These are phyloP conservation scores for Lasiodiplodia citricola DNA, from an alignment of 2,329 filamentous ascomycete species.

Conservation along the genomic window DNA sequence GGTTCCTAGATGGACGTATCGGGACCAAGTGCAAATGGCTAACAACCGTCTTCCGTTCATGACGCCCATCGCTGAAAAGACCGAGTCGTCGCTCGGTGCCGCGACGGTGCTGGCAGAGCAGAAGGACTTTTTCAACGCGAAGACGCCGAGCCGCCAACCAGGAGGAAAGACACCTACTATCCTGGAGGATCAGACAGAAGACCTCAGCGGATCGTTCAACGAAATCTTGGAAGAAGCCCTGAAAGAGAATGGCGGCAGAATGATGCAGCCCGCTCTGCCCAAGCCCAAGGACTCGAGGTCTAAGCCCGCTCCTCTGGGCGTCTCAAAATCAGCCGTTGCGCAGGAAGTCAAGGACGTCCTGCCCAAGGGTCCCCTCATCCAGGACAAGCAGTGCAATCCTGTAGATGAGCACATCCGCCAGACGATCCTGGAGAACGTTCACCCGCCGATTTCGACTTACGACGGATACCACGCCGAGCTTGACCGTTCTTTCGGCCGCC, in stretches of 20 bases:
- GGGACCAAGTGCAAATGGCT: constrained; percentile 77
- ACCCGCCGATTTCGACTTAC: constrained; percentile 76
- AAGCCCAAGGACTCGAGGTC: constrained; percentile 36
- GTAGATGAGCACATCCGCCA: constrained; percentile 77
- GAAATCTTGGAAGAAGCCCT: constrained; percentile 62
- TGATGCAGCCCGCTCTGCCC: constrained; percentile 58
- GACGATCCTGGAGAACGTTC: constrained; percentile 74
- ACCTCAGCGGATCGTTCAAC: constrained; percentile 74
- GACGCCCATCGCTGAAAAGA: constrained; percentile 97
- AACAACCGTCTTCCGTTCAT: constrained; percentile 96
- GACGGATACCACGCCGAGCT: constrained; percentile 79
- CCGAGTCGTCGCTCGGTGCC: constrained; percentile 79
- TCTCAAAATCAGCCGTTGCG: constrained; percentile 31
- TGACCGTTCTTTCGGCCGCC: constrained; percentile 66
- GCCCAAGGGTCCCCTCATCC: constrained; percentile 74
- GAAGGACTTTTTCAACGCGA: constrained; percentile 67
- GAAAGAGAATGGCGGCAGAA: constrained; percentile 50
- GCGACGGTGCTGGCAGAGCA: constrained; percentile 45
- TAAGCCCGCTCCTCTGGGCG: constrained; percentile 33
- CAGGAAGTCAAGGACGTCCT: constrained; percentile 47
- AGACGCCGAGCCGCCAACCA: constrained; percentile 74
- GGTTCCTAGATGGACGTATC: constrained; percentile 77
- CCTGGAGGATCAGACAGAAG: constrained; percentile 53
- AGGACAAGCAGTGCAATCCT: constrained; percentile 85
- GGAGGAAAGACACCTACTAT: constrained; percentile 42